Conservation (phyloP, 2,329 filamentous ascomycete genomes). For the Monosporascus sp. region DNA sequence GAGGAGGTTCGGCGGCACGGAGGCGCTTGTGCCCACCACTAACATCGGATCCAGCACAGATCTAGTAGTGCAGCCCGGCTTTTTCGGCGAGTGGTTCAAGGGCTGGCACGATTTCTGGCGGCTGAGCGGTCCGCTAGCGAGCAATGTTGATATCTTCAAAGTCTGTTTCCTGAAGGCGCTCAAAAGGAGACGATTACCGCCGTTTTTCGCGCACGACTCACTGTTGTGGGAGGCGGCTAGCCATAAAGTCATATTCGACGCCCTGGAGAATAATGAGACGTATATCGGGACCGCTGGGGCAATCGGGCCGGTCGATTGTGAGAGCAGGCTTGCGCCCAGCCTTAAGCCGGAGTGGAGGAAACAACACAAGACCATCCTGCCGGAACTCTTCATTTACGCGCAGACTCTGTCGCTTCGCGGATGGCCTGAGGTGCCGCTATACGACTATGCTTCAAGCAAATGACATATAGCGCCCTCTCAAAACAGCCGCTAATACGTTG, state of each 20-base stretch:
- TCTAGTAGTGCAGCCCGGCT: neutral
- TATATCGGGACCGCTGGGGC: neutral
- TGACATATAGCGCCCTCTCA: neutral
- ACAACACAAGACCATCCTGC: neutral
- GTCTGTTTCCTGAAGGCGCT: neutral
- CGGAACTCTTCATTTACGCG: neutral
- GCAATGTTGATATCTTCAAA: conserved; percentile 2
- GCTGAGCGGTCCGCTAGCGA: conserved; percentile 1
- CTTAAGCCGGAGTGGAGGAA: neutral
- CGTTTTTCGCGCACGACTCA: neutral
- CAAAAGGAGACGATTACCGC: neutral
- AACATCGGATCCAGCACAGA: conserved; percentile 1
- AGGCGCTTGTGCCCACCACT: conserved; percentile 1
- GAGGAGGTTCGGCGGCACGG: neutral
- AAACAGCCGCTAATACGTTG: neutral
- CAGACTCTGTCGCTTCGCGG: neutral
- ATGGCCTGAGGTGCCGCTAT: conserved; percentile 1
- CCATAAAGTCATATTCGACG: conserved; percentile 1
- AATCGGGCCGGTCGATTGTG: neutral
- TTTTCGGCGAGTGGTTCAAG: neutral
- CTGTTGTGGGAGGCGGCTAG: conserved; percentile 1
- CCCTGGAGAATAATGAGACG: neutral
- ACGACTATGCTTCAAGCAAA: neutral
- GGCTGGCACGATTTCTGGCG: neutral
- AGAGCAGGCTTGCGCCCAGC: neutral